Conservation (phyloP, 2,329 filamentous ascomycete genomes). For the Ascochyta pisi region DNA sequence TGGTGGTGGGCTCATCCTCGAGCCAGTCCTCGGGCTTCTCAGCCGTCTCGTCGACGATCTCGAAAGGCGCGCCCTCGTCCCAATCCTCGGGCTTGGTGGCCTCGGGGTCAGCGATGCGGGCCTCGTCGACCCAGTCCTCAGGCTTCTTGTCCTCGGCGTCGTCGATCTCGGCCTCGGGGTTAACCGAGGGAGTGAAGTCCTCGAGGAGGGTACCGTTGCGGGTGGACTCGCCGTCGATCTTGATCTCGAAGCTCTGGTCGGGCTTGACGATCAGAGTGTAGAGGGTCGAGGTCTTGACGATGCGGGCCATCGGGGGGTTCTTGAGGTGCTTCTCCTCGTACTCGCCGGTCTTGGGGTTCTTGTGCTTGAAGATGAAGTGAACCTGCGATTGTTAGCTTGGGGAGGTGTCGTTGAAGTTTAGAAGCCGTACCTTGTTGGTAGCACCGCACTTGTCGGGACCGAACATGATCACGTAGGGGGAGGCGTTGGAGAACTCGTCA, state of each 20-base stretch:
- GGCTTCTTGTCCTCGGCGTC: slow-evolving; percentile 94
- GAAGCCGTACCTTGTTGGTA: slow-evolving; percentile 84
- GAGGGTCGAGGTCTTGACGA: slow-evolving; percentile 89
- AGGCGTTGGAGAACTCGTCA: slow-evolving; percentile 97
- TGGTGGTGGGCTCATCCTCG: slow-evolving; percentile 79
- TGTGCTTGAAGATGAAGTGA: slow-evolving; percentile 99
- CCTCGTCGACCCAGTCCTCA: slow-evolving; percentile 92
- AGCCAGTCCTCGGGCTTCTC: slow-evolving; percentile 95
- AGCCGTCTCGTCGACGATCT: slow-evolving; percentile 93
- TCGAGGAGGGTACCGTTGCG: slow-evolving; percentile 92
- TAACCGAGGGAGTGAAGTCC: slow-evolving; percentile 92
- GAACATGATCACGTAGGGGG: slow-evolving; percentile 99
- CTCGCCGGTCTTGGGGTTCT: slow-evolving; percentile 99
- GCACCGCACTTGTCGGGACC: slow-evolving; percentile 98
- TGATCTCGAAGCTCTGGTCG: slow-evolving; percentile 93
- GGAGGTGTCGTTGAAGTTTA: slow-evolving; percentile 1
- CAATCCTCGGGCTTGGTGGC: slow-evolving; percentile 97
- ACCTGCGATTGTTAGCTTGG: slow-evolving; percentile 54
- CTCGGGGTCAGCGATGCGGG: slow-evolving; percentile 88
- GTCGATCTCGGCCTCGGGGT: slow-evolving; percentile 93
- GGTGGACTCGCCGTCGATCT: slow-evolving; percentile 86
- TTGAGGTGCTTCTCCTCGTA: slow-evolving; percentile 99
- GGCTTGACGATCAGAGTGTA: slow-evolving; percentile 97
- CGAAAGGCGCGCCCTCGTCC: slow-evolving; percentile 97
- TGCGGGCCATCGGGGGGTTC: slow-evolving; percentile 81